A percentile compares a stretch with the other conserved stretches of the same genome.
phyloP scores from a whole-genome alignment of 1,139 yeast species.

The Barnettozyma hawaiiensis region DNA sequence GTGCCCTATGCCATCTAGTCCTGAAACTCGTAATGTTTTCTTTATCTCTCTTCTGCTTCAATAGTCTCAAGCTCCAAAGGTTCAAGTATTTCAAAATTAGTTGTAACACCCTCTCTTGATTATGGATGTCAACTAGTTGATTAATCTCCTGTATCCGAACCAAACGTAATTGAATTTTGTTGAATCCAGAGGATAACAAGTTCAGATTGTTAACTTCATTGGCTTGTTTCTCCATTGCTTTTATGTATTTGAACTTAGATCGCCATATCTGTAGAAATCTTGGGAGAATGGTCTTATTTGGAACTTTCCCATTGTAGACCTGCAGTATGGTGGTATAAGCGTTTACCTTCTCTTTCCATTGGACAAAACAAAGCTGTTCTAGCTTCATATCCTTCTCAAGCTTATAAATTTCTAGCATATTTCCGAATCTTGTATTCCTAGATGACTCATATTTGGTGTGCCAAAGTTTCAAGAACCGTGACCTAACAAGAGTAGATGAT shows the following conservation, averaged over 20 bases:
- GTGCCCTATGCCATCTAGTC: constrained; percentile 34
- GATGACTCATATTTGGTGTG: constrained; percentile 4
- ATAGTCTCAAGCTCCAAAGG: constrained; percentile 29
- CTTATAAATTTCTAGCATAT: constrained; percentile 4
- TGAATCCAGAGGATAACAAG: constrained; percentile 21
- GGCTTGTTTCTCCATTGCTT: constrained; percentile 19
- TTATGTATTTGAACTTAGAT: constrained; percentile 11
- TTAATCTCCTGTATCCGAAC: constrained; percentile 14
- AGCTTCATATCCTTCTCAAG: background rate
- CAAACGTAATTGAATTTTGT: constrained; percentile 20
- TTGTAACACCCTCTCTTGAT: constrained; percentile 21
- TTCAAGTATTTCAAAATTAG: constrained; percentile 25
- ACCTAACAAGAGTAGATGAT: constrained; percentile 3
- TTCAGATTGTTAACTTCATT: constrained; percentile 22
- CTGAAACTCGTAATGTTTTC: constrained; percentile 29
- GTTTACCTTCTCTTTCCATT: constrained; percentile 14
- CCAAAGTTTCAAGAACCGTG: constrained; percentile 16
- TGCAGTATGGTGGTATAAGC: constrained; percentile 8
- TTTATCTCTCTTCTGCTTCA: constrained; percentile 30
- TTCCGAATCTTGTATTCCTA: constrained; percentile 14
- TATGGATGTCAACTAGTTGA: constrained; percentile 11
- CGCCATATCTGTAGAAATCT: constrained; percentile 19
- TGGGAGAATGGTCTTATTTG: constrained; percentile 5
- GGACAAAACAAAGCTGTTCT: background rate
- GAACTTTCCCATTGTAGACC: constrained; percentile 8